These are phyloP conservation scores for Mucor circinelloides DNA, from an alignment of 371 early-diverging fungal species.

Conservation along the genomic window DNA sequence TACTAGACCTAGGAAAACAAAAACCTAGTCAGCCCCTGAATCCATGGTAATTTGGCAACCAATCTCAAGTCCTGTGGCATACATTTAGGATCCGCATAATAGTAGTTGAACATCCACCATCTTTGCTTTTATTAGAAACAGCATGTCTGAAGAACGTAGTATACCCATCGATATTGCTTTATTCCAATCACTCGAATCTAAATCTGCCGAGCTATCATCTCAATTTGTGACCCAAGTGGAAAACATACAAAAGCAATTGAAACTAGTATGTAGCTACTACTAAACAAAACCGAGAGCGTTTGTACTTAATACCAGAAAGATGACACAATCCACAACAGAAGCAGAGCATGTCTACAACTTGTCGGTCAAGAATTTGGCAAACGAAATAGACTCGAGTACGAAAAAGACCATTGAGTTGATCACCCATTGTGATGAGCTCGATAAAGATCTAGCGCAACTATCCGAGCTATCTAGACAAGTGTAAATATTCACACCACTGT, in stretches of 20 bases:
- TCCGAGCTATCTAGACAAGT: slow-evolving; percentile 23
- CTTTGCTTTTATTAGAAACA: not conserved
- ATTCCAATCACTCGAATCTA: slow-evolving; percentile 17
- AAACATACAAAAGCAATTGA: slow-evolving; percentile 20
- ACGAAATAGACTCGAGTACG: slow-evolving; percentile 22
- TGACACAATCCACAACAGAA: slow-evolving; percentile 24
- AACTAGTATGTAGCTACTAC: slow-evolving; percentile 6
- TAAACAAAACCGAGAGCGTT: not conserved
- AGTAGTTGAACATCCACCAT: not conserved
- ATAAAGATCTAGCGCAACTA: slow-evolving; percentile 30
- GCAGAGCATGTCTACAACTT: slow-evolving; percentile 12
- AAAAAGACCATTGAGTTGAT: slow-evolving; percentile 22
- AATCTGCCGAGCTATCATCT: slow-evolving; percentile 13
- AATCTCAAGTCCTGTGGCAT: not conserved
- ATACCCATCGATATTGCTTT: slow-evolving; percentile 15
- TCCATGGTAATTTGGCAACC: not conserved
- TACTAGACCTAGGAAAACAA: too few species aligned
- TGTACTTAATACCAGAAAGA: slow-evolving; percentile 6
- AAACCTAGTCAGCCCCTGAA: not conserved
- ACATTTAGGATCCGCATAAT: not conserved
- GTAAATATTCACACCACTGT: not conserved
- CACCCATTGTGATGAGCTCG: slow-evolving; percentile 34
- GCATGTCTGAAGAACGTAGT: not conserved
- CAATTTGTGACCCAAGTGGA: slow-evolving; percentile 14
- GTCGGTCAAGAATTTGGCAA: slow-evolving; percentile 5